phyloP scores from a whole-genome alignment of 2,329 filamentous ascomycete genomes.

The Penicillium sp. region DNA sequence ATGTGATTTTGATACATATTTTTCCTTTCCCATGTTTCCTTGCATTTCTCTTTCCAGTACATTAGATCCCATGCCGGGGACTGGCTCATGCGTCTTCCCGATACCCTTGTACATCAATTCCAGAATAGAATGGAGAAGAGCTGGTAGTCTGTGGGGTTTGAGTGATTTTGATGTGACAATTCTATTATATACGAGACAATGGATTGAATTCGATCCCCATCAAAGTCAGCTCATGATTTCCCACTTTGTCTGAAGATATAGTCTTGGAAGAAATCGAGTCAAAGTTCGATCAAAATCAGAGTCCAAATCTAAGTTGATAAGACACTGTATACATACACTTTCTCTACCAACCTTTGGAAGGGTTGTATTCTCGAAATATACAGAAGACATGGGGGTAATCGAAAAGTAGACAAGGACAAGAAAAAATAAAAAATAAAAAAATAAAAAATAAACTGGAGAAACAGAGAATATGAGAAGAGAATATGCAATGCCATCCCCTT shows the following conservation, averaged over 20 bases:
- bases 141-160: slow-evolving; percentile 11
- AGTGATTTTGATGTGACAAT: slow-evolving; percentile 9
- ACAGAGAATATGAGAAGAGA: neutral
- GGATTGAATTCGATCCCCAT: neutral
- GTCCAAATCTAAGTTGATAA: neutral
- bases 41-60: slow-evolving; percentile 16
- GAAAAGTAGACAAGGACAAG: neutral
- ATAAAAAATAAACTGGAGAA: neutral
- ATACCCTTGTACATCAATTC: slow-evolving; percentile 29
- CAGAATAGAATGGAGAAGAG: slow-evolving; percentile 26
- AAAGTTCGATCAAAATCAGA: neutral
- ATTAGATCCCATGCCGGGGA: slow-evolving; percentile 21
- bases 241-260: too few species aligned
- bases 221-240: neutral
- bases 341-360: neutral
- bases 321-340: neutral
- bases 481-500: slow-evolving; percentile 7
- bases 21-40: neutral
- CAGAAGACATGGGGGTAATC: slow-evolving; percentile 6
- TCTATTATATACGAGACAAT: slow-evolving; percentile 6
- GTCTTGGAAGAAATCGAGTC: neutral
- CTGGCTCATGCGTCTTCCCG: slow-evolving; percentile 20
- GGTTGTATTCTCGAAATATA: slow-evolving; percentile 7
- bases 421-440: neutral
- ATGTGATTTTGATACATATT: slow-evolving; percentile 8